These are phyloP conservation scores for Elaeagnus macrophylla DNA, from an alignment of 306 rosid species.

Conservation along the genomic window DNA sequence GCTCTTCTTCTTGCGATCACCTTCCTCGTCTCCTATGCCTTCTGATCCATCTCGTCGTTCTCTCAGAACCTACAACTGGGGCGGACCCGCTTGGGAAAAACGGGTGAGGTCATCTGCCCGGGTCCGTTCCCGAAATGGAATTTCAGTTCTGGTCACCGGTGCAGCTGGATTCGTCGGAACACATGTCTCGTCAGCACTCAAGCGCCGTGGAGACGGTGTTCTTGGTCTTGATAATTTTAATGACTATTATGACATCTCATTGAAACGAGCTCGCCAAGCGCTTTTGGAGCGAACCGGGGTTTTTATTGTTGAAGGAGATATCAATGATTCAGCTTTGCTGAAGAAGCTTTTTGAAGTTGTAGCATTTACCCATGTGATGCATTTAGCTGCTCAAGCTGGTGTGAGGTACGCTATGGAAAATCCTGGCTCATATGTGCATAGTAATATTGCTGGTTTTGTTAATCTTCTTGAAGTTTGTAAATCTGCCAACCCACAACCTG, in stretches of 20 bases:
- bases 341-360: slow-evolving; percentile 89
- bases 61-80: slow-evolving; percentile 62
- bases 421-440: slow-evolving; percentile 90
- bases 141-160: slow-evolving; percentile 79
- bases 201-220: slow-evolving; percentile 87
- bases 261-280: slow-evolving; percentile 76
- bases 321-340: slow-evolving; percentile 60
- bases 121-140: slow-evolving; percentile 53
- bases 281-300: slow-evolving; percentile 77
- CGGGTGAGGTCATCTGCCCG: slow-evolving; percentile 61
- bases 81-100: slow-evolving; percentile 90
- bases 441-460: slow-evolving; percentile 90
- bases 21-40: slow-evolving; percentile 35
- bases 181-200: slow-evolving; percentile 79
- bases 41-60: slow-evolving; percentile 77
- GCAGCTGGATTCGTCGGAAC: slow-evolving; percentile 92
- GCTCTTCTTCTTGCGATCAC: slow-evolving; percentile 67
- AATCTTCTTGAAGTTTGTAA: slow-evolving; percentile 86
- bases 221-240: slow-evolving; percentile 77
- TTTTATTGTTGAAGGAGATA: slow-evolving; percentile 86
- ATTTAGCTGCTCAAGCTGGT: slow-evolving; percentile 97
- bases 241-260: slow-evolving; percentile 71
- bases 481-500: slow-evolving; percentile 75
- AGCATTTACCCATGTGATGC: slow-evolving; percentile 92
- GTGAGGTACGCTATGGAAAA: slow-evolving; percentile 99